Percentiles rank a stretch among this genome's conserved stretches.
Conservation (phyloP, 2,329 filamentous ascomycete species). For the Colletotrichum sp. region DNA sequence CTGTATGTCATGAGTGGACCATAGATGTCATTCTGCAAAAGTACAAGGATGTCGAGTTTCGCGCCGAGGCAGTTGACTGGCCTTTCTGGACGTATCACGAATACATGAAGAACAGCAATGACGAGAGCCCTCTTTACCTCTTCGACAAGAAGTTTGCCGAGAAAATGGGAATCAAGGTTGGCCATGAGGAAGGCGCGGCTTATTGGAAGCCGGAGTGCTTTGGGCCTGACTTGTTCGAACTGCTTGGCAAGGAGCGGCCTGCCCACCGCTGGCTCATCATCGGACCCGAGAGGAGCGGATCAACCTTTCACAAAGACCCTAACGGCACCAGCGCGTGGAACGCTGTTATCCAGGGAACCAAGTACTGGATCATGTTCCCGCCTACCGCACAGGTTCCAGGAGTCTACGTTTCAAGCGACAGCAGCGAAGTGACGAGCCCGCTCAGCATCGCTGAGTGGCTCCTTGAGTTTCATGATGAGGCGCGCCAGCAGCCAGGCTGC, state of each 20-base stretch:
- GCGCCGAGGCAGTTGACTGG: conserved; percentile 95
- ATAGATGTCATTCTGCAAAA: conserved; percentile 67
- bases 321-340: conserved; percentile 88
- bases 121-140: conserved; percentile 91
- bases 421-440: conserved; percentile 91
- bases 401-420: conserved; percentile 87
- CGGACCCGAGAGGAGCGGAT: conserved; percentile 84
- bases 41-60: conserved; percentile 74
- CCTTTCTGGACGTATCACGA: conserved; percentile 77
- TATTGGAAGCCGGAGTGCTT: conserved; percentile 89
- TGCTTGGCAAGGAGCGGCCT: conserved; percentile 78
- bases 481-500: conserved; percentile 76
- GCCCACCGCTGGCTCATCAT: conserved; percentile 94
- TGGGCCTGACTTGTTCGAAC: conserved; percentile 82
- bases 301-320: conserved; percentile 90
- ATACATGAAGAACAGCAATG: conserved; percentile 80
- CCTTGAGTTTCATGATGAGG: conserved; percentile 85
- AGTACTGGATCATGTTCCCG: conserved; percentile 99
- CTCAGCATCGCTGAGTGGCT: conserved; percentile 98
- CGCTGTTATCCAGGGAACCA: conserved; percentile 84
- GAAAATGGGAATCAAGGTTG: conserved; percentile 79
- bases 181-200: conserved; percentile 51
- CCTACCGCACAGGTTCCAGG: conserved; percentile 80
- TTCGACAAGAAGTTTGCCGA: conserved; percentile 88
- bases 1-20: conserved; percentile 76